Percentiles rank a stretch among this genome's conserved stretches.
These are phyloP conservation scores for Arctium minus DNA, from an alignment of 129 eudicot species.

Conservation along the genomic window DNA sequence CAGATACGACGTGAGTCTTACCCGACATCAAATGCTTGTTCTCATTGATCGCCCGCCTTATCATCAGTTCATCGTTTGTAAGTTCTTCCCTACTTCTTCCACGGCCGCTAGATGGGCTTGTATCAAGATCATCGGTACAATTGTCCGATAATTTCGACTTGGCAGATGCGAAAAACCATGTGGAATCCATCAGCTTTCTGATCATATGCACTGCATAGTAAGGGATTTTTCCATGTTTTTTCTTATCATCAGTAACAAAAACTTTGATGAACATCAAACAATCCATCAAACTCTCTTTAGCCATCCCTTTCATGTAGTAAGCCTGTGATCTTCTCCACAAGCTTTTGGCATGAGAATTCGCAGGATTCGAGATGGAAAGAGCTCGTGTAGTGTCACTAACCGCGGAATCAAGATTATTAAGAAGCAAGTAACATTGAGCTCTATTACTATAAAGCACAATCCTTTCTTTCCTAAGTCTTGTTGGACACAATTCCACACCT, in stretches of 20 bases:
- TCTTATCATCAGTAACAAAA: slow-evolving; percentile 21
- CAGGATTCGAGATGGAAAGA: slow-evolving; percentile 60
- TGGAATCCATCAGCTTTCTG: slow-evolving; percentile 66
- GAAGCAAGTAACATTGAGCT: slow-evolving; percentile 73
- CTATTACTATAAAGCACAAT: slow-evolving; percentile 67
- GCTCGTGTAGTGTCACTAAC: slow-evolving; percentile 85
- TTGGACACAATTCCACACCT: slow-evolving; percentile 69
- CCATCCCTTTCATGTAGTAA: slow-evolving; percentile 76
- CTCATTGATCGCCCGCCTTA: background rate
- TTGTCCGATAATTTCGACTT: slow-evolving; percentile 26
- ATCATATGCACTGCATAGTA: slow-evolving; percentile 67
- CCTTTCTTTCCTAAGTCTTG: slow-evolving; percentile 59
- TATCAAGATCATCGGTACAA: background rate
- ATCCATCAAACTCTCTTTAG: slow-evolving; percentile 94
- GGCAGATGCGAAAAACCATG: slow-evolving; percentile 64
- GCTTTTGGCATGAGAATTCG: slow-evolving; percentile 74
- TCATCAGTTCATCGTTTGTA: slow-evolving; percentile 14
- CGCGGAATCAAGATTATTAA: slow-evolving; percentile 53
- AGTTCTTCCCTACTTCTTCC: slow-evolving; percentile 14
- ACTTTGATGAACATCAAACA: slow-evolving; percentile 64
- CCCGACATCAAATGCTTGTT: slow-evolving; percentile 46
- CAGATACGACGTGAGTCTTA: slow-evolving; percentile 3
- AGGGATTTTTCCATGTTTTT: slow-evolving; percentile 43
- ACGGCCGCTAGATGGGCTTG: slow-evolving; percentile 15
- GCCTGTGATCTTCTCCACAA: slow-evolving; percentile 97